Percentiles rank a stretch among this genome's conserved stretches.
Conservation (phyloP, 371 early-diverging fungal genomes). For the Syncephalis fuscata region DNA sequence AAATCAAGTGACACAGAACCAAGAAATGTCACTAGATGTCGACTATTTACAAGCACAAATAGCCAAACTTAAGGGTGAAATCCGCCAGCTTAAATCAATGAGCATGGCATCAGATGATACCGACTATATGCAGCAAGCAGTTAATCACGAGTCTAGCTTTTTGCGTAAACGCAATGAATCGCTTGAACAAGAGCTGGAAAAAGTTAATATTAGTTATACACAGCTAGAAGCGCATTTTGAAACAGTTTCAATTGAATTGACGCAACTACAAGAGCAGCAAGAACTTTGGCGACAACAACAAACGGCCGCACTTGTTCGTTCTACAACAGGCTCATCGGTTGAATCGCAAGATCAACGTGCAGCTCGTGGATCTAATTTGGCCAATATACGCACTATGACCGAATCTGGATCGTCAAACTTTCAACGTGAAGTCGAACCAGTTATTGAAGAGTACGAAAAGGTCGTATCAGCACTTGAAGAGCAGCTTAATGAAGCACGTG, state of each 20-base stretch:
- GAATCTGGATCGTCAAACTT: constrained; percentile 13
- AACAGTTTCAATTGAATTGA: too few species aligned
- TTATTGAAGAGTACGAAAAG: constrained; percentile 52
- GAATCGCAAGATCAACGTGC: too few species aligned
- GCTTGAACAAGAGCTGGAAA: not conserved
- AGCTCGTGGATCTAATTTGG: too few species aligned
- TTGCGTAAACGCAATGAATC: not conserved
- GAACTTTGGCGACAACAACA: too few species aligned
- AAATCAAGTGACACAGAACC: constrained; percentile 59
- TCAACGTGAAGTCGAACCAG: constrained; percentile 45
- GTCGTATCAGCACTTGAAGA: constrained; percentile 33
- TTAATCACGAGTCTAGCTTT: too few species aligned
- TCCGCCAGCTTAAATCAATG: not conserved
- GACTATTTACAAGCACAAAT: constrained; percentile 34
- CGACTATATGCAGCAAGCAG: too few species aligned
- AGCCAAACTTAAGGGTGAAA: constrained; percentile 18
- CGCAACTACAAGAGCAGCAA: too few species aligned
- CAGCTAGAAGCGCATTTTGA: too few species aligned
- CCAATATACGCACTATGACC: not conserved
- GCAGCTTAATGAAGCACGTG: constrained; percentile 12
- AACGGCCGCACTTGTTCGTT: too few species aligned
- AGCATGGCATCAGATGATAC: not conserved
- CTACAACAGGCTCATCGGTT: too few species aligned
- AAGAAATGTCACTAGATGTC: constrained; percentile 41
- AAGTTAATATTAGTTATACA: not conserved